A percentile compares a stretch with the other conserved stretches of the same genome.
Conservation (phyloP, 2,329 filamentous ascomycete species). For the Exutisphaerella laricina region DNA sequence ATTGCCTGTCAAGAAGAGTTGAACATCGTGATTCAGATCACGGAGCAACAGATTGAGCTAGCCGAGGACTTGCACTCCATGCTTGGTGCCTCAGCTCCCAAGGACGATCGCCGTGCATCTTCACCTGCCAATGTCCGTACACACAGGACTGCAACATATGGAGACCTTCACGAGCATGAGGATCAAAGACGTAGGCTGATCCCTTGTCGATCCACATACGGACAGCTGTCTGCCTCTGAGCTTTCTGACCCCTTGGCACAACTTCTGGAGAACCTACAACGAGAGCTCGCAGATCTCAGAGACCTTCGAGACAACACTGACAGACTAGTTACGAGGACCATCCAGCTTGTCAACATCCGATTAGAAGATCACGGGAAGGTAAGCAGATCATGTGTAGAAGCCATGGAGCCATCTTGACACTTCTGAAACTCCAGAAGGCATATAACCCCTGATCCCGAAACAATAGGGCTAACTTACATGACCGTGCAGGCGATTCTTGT, state of each 20-base stretch:
- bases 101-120: conserved; percentile 3
- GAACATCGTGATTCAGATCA: conserved; percentile 42
- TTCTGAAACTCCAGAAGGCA: too few species aligned
- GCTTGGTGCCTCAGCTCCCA: conserved; percentile 2
- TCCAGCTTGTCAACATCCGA: conserved; percentile 43
- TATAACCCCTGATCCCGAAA: too few species aligned
- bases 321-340: conserved; percentile 39
- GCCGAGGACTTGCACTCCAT: conserved; percentile 29
- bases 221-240: conserved; percentile 35
- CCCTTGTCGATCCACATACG: conserved; percentile 33
- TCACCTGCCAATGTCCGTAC: not conserved
- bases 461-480: too few species aligned
- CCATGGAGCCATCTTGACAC: too few species aligned
- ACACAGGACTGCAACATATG: not conserved
- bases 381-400: too few species aligned
- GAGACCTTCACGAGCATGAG: conserved; percentile 10
- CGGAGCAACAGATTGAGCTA: conserved; percentile 38
- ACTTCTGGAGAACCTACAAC: conserved; percentile 38
- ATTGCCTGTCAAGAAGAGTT: conserved; percentile 42
- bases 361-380: conserved; percentile 43
- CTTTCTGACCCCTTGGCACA: conserved; percentile 36
- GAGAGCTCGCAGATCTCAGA: conserved; percentile 37
- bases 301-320: conserved; percentile 42
- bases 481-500: too few species aligned
- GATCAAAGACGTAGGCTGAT: conserved; percentile 12